Evolutionary conservation across 164 flowering plant species (phyloP), one percentile per base, ranked within the genome.

Genomic region (Houttuynia cordata): DNA sequence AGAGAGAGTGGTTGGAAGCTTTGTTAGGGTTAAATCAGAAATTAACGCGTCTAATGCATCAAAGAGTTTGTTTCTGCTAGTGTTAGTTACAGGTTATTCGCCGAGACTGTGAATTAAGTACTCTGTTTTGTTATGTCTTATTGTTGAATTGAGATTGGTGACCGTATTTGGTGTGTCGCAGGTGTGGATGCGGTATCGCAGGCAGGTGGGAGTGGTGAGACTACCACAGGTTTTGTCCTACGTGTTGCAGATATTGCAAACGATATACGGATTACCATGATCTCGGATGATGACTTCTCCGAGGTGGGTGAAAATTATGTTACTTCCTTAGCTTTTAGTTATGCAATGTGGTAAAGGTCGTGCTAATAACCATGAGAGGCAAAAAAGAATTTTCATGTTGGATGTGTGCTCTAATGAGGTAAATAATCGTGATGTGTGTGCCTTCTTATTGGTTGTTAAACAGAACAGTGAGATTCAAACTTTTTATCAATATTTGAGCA

Each of bases 251-350:
- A 65, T 72, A 39, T 61, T 58, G 67, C 66, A 45, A 70, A 56
- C 56, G 79, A 70, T 20, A 53, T 83, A 54, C 60, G 53, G 40
- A 72, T 82, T 63, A 65, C 50, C 58, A 60, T 65, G 69, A 60
- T 89, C 15, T 83, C 91, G 6, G 84, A 89, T 64, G 80, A 68
- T 61, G 80, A 86, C 51, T 79, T 86, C 68, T 25, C 78, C 51
- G 78, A 80, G 94, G 96, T 30, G 37, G 37, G 37, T 30, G 37
- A 30, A 30, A 30, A 30, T 30, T 30, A 30, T 30, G 6, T 30
- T 30, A 30, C 6, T 30, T 30, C 6, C 37, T 30, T 2, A 30
- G 37, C 37, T 30, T 30, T 30, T 30, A 30, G 37, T 30, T 30
- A 30, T 30, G 37, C 37, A 30, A 30, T 30, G 37, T 30, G 37